These are phyloP conservation scores for Penicillium polonicum DNA, from an alignment of 2,329 filamentous ascomycete genomes.

Conservation along the genomic window DNA sequence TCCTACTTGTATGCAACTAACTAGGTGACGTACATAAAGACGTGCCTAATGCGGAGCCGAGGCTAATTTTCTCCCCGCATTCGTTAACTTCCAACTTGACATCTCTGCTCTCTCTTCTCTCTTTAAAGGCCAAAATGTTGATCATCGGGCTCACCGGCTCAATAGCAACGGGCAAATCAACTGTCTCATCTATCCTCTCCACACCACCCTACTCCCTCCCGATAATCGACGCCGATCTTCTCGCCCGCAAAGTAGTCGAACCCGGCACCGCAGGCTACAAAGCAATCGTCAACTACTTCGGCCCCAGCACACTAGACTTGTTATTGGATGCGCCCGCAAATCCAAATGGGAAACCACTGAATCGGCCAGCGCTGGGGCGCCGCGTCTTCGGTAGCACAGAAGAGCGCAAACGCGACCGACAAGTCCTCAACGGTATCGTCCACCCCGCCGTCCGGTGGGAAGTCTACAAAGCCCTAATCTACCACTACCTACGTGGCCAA, in stretches of 20 bases:
- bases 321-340: constrained; percentile 54
- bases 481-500: constrained; percentile 68
- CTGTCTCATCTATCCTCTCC: constrained; percentile 80
- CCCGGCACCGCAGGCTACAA: constrained; percentile 83
- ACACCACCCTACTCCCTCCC: constrained; percentile 80
- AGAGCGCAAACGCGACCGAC: constrained; percentile 68
- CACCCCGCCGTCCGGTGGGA: constrained; percentile 84
- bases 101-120: neutral
- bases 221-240: constrained; percentile 88
- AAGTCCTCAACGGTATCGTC: constrained; percentile 81
- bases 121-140: constrained; percentile 61
- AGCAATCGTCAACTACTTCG: constrained; percentile 79
- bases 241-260: constrained; percentile 91
- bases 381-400: constrained; percentile 81
- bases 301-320: constrained; percentile 78
- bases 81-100: neutral
- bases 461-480: constrained; percentile 74
- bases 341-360: constrained; percentile 60
- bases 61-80: constrained; percentile 28
- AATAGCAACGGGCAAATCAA: constrained; percentile 97
- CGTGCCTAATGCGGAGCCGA: constrained; percentile 20
- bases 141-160: constrained; percentile 95
- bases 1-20: neutral
- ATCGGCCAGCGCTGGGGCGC: constrained; percentile 78
- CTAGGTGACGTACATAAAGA: neutral